phyloP scores from a whole-genome alignment of 768 basidiomycete species.

The Gloeopeniophorella convolvens region DNA sequence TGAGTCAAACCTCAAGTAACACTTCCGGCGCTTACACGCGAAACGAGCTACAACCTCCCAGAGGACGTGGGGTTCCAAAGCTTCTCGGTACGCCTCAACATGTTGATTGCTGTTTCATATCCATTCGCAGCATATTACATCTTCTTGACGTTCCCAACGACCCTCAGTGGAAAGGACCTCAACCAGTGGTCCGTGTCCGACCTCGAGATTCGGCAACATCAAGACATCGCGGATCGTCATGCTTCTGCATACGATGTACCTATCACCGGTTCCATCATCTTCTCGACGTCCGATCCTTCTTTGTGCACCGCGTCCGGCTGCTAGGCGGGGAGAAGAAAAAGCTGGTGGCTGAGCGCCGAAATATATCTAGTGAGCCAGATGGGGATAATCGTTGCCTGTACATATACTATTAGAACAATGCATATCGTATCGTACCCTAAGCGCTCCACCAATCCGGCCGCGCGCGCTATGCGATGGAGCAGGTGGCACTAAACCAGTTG shows the following conservation, averaged over 20 bases:
- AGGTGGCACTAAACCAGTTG: no score
- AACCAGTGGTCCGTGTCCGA: conserved; percentile 26
- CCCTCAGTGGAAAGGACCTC: conserved; percentile 24
- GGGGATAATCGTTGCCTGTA: no score
- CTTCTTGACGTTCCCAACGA: conserved; percentile 24
- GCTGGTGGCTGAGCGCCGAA: no score
- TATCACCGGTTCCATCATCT: conserved; percentile 22
- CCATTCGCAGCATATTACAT: no score
- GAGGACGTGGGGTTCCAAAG: not conserved
- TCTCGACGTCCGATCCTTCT: conserved; percentile 27
- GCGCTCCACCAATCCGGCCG: no score
- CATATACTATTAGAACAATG: no score
- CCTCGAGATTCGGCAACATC: conserved; percentile 27
- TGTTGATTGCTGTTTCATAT: no score
- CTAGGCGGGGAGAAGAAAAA: not conserved
- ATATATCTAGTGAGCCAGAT: no score
- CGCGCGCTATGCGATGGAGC: no score
- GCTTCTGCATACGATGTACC: conserved; percentile 18
- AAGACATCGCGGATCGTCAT: conserved; percentile 15
- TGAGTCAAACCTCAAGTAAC: no score
- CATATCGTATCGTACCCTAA: no score
- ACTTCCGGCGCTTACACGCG: not conserved
- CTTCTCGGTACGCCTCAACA: not conserved
- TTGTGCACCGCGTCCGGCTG: conserved; percentile 26
- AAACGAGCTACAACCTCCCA: conserved; percentile 5